Evolutionary conservation across 441 rosid species (phyloP).

Genomic region (Aleurites moluccanus): DNA sequence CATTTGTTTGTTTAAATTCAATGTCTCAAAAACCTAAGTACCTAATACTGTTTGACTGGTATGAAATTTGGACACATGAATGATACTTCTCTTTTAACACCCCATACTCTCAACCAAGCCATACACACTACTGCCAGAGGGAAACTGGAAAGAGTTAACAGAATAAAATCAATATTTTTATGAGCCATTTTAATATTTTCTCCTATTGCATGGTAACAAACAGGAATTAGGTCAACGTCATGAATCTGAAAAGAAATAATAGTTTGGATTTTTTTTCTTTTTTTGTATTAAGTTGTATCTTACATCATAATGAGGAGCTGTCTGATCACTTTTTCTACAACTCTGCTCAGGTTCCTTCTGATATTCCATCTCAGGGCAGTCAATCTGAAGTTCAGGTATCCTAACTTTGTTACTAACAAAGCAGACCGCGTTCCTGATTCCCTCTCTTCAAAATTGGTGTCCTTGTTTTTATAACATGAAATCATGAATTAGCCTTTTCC

Average conservation of each 20-base stretch:
- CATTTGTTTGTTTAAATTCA: neutral
- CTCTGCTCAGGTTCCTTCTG: conserved; percentile 71
- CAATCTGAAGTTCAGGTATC: conserved; percentile 45
- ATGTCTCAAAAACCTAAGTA: neutral
- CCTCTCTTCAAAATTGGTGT: neutral
- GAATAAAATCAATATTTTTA: neutral
- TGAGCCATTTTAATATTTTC: neutral
- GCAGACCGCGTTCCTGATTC: neutral
- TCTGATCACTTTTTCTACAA: conserved; percentile 19
- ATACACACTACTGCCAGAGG: neutral
- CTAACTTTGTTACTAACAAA: neutral
- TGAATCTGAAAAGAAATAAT: neutral
- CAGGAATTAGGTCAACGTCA: neutral
- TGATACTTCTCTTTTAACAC: neutral
- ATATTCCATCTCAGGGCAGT: conserved; percentile 45
- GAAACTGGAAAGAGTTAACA: neutral
- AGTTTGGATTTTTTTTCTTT: conserved; percentile 14
- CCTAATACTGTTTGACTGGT: neutral
- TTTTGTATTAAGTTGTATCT: conserved; percentile 5
- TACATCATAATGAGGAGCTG: neutral
- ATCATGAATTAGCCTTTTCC: neutral
- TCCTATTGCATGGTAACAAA: neutral
- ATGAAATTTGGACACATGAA: neutral
- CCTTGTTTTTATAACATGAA: neutral
- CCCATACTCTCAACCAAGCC: neutral